Conservation (phyloP, 805 yeast species). For the Saturnispora ahearnii region DNA sequence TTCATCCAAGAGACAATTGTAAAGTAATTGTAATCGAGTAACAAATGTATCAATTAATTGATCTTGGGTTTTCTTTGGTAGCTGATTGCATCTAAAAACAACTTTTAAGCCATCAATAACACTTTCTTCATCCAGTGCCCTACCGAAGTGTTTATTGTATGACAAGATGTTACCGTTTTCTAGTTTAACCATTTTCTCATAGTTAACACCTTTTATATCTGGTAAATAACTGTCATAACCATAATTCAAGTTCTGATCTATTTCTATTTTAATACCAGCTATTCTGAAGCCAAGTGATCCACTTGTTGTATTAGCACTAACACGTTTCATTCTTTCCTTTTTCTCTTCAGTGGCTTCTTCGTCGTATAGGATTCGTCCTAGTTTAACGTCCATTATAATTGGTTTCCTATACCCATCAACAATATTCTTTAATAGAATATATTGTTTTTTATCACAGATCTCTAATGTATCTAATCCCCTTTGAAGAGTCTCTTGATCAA, state of each 20-base stretch:
- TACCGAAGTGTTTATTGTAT: slow-evolving; percentile 60
- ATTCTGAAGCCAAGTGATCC: slow-evolving; percentile 69
- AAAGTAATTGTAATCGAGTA: slow-evolving; percentile 56
- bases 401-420: slow-evolving; percentile 56
- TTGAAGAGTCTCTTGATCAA: slow-evolving; percentile 18
- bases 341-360: slow-evolving; percentile 51
- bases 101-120: slow-evolving; percentile 36
- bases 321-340: slow-evolving; percentile 47
- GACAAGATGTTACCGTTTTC: slow-evolving; percentile 10
- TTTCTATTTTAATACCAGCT: slow-evolving; percentile 71
- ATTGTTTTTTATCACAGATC: slow-evolving; percentile 24
- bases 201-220: slow-evolving; percentile 9
- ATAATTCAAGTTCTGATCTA: slow-evolving; percentile 6
- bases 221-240: slow-evolving; percentile 11
- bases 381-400: slow-evolving; percentile 70
- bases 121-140: slow-evolving; percentile 39
- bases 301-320: slow-evolving; percentile 67
- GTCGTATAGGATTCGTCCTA: slow-evolving; percentile 70
- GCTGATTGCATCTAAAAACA: slow-evolving; percentile 34
- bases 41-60: slow-evolving; percentile 38
- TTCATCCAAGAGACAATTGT: slow-evolving; percentile 50
- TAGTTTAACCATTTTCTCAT: slow-evolving; percentile 17
- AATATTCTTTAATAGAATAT: slow-evolving; percentile 64
- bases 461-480: slow-evolving; percentile 12
- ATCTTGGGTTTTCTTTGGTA: slow-evolving; percentile 27